Evolutionary conservation across 805 yeast genomes (phyloP).

Genomic region (Saccharomycopsis sp.): DNA sequence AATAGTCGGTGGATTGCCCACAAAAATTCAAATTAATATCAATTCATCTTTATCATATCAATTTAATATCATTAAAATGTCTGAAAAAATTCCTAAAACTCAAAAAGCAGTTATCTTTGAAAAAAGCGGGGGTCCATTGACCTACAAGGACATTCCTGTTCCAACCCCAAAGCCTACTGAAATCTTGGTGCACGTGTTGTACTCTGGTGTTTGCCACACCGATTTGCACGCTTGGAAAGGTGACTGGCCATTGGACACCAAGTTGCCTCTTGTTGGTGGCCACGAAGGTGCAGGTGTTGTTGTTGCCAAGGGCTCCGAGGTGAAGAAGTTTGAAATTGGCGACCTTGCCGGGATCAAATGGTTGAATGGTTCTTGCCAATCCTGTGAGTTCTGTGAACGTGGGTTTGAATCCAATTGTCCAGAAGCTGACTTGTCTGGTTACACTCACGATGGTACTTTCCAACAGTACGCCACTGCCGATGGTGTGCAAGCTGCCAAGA

Average conservation of each 20-base stretch:
- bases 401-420: slow-evolving; percentile 66
- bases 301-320: slow-evolving; percentile 65
- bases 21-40: neutral
- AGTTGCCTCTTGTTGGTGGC: slow-evolving; percentile 75
- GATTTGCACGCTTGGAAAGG: slow-evolving; percentile 93
- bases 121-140: slow-evolving; percentile 52
- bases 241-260: slow-evolving; percentile 78
- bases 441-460: slow-evolving; percentile 86
- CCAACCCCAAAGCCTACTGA: slow-evolving; percentile 73
- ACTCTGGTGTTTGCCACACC: slow-evolving; percentile 91
- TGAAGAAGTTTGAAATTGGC: slow-evolving; percentile 64
- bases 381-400: slow-evolving; percentile 66
- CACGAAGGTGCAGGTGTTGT: slow-evolving; percentile 88
- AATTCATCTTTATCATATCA: neutral
- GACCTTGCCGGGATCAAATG: slow-evolving; percentile 80
- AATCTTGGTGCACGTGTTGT: slow-evolving; percentile 70
- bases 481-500: slow-evolving; percentile 76
- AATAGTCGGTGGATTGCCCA: neutral
- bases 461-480: slow-evolving; percentile 87
- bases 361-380: slow-evolving; percentile 69
- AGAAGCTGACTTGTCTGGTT: slow-evolving; percentile 68
- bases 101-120: slow-evolving; percentile 69
- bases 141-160: slow-evolving; percentile 67
- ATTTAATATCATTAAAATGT: slow-evolving; percentile 23
- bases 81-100: slow-evolving; percentile 44